Evolutionary conservation across 1,284 basidiomycete species (phyloP), one percentile per base, ranked within the genome.

Genomic region (Ceraceosorus guamensis): DNA sequence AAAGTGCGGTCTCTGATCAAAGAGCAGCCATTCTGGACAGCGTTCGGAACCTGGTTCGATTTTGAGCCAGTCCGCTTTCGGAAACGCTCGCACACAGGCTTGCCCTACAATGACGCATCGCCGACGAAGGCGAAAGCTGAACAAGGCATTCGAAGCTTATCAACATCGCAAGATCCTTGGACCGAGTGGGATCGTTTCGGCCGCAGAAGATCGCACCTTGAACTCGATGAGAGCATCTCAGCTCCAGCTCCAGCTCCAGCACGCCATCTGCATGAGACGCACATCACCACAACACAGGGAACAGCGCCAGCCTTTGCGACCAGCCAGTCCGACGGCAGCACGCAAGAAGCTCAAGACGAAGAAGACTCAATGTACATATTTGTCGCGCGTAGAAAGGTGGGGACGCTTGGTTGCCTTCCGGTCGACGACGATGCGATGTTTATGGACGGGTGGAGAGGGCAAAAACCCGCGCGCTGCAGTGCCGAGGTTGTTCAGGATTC

Each of bases 31-130:
- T 91, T 91, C 75, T 91, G 88, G 88, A 79, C 80, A 10, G 85
- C 85, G 0, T 87, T 91, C 62, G 87, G 88, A 14, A 76, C 86
- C 0, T 91, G 87, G 88, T 91, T 90, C 77, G 73, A 80, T 6
- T 87, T 86, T 60, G 71, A 77, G 46, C 84, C 86, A 1, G 84
- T 89, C 3, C 52, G 62, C 46, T 37, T 37, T 3, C 32, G 7
- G 24, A 24, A 24, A 3, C 24, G 24, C 24, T 24, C 24, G 2
- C 1, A 24, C 3, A 24, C 24, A 24, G 24, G 24, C 24, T 24
- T 24, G 24, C 24, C 1, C 24, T 2, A 24, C 24, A 24, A 24
- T 24, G 24, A 24, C 24, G 24, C 24, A 1, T 24, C 24, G 24
- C 24, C 24, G 24, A 24, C 24, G 24, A 24, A 24, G 24, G 24